A percentile compares a stretch with the other conserved stretches of the same genome.
These are phyloP conservation scores for Stachybotrys chartarum DNA, from an alignment of 2,329 filamentous ascomycete species.

Conservation along the genomic window DNA sequence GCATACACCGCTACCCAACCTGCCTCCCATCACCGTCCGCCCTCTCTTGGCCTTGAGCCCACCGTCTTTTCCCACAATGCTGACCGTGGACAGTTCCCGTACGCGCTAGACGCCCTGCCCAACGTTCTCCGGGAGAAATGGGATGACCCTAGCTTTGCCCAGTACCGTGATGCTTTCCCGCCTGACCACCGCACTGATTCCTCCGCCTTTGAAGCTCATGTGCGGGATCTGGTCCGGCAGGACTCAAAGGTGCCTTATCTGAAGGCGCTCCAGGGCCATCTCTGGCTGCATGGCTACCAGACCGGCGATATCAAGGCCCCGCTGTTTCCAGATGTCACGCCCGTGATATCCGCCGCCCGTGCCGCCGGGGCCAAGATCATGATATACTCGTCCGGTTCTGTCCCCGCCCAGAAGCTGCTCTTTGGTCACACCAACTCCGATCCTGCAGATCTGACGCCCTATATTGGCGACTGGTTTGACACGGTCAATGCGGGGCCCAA, in stretches of 20 bases:
- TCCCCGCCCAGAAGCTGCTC: conserved; percentile 72
- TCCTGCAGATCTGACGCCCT: conserved; percentile 49
- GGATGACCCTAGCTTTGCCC: conserved; percentile 55
- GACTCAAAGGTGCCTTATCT: conserved; percentile 73
- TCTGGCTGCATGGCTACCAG: conserved; percentile 70
- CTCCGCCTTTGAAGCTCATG: conserved; percentile 56
- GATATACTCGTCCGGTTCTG: conserved; percentile 78
- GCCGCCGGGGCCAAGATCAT: conserved; percentile 50
- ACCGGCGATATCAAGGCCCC: conserved; percentile 63
- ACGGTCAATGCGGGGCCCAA: conserved; percentile 76
- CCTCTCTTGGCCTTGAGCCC: conserved; percentile 3
- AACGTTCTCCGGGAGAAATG: conserved; percentile 58
- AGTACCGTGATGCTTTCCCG: conserved; percentile 67
- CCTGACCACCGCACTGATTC: conserved; percentile 52
- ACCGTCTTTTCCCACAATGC: conserved; percentile 10
- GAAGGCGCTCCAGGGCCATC: conserved; percentile 71
- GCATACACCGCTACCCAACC: neutral
- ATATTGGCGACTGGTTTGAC: conserved; percentile 66
- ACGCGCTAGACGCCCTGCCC: conserved; percentile 62
- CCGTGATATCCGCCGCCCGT: conserved; percentile 54
- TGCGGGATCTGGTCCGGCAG: conserved; percentile 60
- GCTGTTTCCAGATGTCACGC: conserved; percentile 67
- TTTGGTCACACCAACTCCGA: conserved; percentile 60
- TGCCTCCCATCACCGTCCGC: conserved; percentile 3
- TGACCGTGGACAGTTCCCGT: conserved; percentile 57